phyloP scores from a whole-genome alignment of 2,329 filamentous ascomycete genomes.

The Chaetomiaceae sp. region DNA sequence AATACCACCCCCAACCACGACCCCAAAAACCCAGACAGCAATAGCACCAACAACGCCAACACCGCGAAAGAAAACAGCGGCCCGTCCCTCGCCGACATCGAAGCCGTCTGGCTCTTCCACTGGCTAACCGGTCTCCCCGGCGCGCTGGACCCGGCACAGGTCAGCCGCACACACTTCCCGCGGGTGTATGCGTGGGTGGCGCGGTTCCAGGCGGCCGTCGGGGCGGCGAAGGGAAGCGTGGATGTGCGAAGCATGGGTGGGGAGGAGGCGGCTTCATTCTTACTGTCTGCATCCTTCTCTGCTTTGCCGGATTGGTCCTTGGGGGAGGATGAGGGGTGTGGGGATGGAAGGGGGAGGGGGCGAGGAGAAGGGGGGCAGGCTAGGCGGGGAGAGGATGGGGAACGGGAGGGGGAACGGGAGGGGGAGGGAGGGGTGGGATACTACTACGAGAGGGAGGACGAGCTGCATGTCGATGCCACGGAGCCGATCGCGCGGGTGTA shows the following conservation, averaged over 20 bases:
- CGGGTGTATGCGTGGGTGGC: constrained; percentile 57
- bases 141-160: constrained; percentile 31
- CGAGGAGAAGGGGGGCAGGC: constrained; percentile 37
- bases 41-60: no score
- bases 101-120: constrained; percentile 61
- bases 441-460: no score
- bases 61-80: no score
- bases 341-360: no score
- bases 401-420: constrained; percentile 42
- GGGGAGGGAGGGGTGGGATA: no score
- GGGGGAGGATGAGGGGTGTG: no score
- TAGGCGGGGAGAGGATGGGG: constrained; percentile 46
- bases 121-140: constrained; percentile 55
- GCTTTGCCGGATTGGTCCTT: no score
- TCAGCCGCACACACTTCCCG: constrained; percentile 50
- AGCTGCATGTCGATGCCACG: constrained; percentile 34
- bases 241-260: constrained; percentile 41
- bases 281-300: no score
- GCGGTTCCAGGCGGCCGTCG: constrained; percentile 49
- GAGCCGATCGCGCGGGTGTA: constrained; percentile 44
- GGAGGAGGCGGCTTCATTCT: no score
- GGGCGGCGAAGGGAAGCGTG: constrained; percentile 45
- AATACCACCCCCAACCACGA: no score
- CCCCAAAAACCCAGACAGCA: no score
- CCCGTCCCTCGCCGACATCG: constrained; percentile 56